These are phyloP conservation scores for Fusarium continuum DNA, from an alignment of 2,329 filamentous ascomycete genomes.

Conservation along the genomic window DNA sequence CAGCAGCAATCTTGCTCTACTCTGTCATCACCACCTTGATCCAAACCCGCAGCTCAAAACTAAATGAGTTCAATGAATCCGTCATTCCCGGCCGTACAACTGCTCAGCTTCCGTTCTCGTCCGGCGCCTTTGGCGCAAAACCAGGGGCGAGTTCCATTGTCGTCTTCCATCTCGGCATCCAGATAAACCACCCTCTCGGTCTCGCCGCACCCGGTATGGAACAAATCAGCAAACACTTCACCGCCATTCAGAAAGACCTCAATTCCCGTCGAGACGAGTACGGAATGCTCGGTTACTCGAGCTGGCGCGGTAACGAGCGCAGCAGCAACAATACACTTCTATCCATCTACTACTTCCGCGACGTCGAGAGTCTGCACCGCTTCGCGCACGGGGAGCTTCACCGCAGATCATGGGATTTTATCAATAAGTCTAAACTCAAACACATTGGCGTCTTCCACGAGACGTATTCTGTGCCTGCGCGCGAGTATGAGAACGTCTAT, in stretches of 20 bases:
- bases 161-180: slow-evolving; percentile 57
- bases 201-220: slow-evolving; percentile 55
- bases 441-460: slow-evolving; percentile 65
- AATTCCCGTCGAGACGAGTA: slow-evolving; percentile 52
- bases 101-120: slow-evolving; percentile 47
- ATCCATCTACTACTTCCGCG: slow-evolving; percentile 60
- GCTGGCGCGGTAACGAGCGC: slow-evolving; percentile 52
- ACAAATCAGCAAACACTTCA: slow-evolving; percentile 52
- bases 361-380: slow-evolving; percentile 57
- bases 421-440: slow-evolving; percentile 48
- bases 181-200: slow-evolving; percentile 61
- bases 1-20: slow-evolving; percentile 44
- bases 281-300: slow-evolving; percentile 57
- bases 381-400: slow-evolving; percentile 63
- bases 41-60: slow-evolving; percentile 30
- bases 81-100: slow-evolving; percentile 48
- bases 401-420: slow-evolving; percentile 61
- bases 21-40: slow-evolving; percentile 45
- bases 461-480: slow-evolving; percentile 56
- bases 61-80: slow-evolving; percentile 37
- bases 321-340: slow-evolving; percentile 54
- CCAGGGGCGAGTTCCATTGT: slow-evolving; percentile 48
- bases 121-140: slow-evolving; percentile 41
- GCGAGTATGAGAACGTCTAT: slow-evolving; percentile 63
- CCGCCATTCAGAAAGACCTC: slow-evolving; percentile 49